Evolutionary conservation across 768 basidiomycete species (phyloP).

Genomic region (Coprinopsis sp.): DNA sequence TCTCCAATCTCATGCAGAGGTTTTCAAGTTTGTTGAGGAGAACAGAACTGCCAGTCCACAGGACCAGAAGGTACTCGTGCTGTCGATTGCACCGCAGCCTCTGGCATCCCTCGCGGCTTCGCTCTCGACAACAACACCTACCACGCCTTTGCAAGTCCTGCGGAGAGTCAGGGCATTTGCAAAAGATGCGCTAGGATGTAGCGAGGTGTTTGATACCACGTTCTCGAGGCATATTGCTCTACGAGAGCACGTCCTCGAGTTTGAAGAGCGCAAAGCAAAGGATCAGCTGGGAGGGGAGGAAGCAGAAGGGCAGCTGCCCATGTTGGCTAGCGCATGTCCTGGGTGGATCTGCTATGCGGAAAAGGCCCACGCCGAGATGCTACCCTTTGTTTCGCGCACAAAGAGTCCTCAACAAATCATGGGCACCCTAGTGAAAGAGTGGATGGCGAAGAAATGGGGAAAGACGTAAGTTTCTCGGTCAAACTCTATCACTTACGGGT

Average conservation of each 20-base stretch:
- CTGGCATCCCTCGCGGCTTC: slow-evolving; percentile 16
- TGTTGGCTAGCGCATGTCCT: slow-evolving; percentile 94
- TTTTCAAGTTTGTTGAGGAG: slow-evolving; percentile 67
- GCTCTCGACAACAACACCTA: slow-evolving; percentile 33
- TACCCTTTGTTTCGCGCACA: slow-evolving; percentile 82
- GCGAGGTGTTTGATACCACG: slow-evolving; percentile 89
- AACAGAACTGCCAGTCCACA: slow-evolving; percentile 32
- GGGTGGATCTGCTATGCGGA: slow-evolving; percentile 99
- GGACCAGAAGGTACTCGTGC: slow-evolving; percentile 50
- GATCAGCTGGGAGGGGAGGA: slow-evolving; percentile 16
- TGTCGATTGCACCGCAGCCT: slow-evolving; percentile 58
- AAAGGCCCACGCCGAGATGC: slow-evolving; percentile 91
- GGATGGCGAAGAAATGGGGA: slow-evolving; percentile 67
- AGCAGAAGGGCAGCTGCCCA: slow-evolving; percentile 54
- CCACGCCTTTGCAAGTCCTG: slow-evolving; percentile 55
- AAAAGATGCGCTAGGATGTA: slow-evolving; percentile 62
- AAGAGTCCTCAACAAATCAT: slow-evolving; percentile 95
- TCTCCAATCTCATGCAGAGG: slow-evolving; percentile 91
- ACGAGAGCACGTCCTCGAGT: slow-evolving; percentile 78
- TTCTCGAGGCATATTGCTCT: slow-evolving; percentile 88
- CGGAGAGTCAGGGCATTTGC: slow-evolving; percentile 71
- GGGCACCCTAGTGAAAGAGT: slow-evolving; percentile 89
- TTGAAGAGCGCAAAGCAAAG: slow-evolving; percentile 58
- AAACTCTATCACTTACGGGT: background rate
- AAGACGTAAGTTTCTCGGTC: slow-evolving; percentile 51